Evolutionary conservation across 2,329 filamentous ascomycete genomes (phyloP), one percentile per base, ranked within the genome.

Genomic region (Xylariaceae sp.): DNA sequence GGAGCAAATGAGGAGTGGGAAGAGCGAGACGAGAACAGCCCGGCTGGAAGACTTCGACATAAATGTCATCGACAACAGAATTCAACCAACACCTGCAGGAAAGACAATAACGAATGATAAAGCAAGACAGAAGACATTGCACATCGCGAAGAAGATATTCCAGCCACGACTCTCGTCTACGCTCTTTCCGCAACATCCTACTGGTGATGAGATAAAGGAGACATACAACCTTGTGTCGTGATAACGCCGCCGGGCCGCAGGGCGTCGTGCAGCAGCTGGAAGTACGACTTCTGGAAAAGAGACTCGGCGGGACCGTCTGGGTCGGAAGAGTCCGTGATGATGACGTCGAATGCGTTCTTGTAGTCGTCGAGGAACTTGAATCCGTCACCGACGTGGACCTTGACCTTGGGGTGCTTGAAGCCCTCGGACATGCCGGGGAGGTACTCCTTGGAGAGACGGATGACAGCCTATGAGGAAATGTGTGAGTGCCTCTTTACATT

Each of bases 181-280:
- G 43, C 31, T 28, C 43, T 45, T 41, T 36, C 22, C 22, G 22
- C 22, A 28, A 28, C 33, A 40, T 18, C 33, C 31, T 39, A 16
- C 38, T 55, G 56, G 22, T 28, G 22, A 28, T 64, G 74, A 73
- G 74, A 75, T 82, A 79, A 84, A 82, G 86, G 87, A 85, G 81
- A 90, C 90, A 83, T 91, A 96, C 90, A 96, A 99, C 94, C 94
- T 97, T 99, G 94, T 72, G 94, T 99, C 76, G 91, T 93, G 78
- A 99, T 97, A 71, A 99, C 91, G 79, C 94, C 94, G 76, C 92
- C 93, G 68, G 96, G 90, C 63, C 89, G 86, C 66, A 97, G 86
- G 66, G 94, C 94, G 69, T 87, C 89, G 73, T 88, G 81, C 58
- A 99, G 83, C 63, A 99, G 86, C 82, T 97, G 82, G 75, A 97